Conservation (phyloP, 495 filamentous ascomycete species). For the Pseudomonodictys pantanalensis region DNA sequence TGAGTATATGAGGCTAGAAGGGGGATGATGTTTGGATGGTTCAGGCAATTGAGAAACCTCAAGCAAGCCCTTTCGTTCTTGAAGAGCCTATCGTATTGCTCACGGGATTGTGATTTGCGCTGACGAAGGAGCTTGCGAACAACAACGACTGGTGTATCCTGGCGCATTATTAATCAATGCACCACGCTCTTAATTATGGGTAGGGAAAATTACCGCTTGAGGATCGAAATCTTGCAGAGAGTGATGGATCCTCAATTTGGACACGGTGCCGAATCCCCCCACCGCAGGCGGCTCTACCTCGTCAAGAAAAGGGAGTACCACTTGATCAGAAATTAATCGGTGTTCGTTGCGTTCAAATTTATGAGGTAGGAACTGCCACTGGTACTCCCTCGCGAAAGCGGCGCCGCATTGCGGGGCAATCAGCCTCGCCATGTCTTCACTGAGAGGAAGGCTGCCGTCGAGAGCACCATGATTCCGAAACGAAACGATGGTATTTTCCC, state of each 20-base stretch:
- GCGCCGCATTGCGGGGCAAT: background rate
- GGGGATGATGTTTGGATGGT: slow-evolving; percentile 11
- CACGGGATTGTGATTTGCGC: background rate
- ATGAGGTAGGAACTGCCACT: background rate
- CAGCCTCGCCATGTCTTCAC: background rate
- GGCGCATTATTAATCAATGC: too few species aligned
- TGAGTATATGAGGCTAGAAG: slow-evolving; percentile 22
- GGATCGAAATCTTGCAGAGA: too few species aligned
- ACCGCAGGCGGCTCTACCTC: background rate
- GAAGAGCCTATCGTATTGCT: background rate
- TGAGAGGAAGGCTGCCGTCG: background rate
- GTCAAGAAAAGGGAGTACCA: background rate
- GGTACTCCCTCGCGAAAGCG: background rate
- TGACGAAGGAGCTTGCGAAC: background rate
- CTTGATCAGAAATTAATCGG: background rate
- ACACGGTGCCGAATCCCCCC: too few species aligned
- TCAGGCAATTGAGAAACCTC: background rate
- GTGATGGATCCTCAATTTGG: too few species aligned
- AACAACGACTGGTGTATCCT: background rate
- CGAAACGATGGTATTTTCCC: background rate
- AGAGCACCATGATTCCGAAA: background rate
- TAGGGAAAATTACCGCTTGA: too few species aligned
- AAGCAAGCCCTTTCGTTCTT: background rate
- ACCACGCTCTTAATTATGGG: too few species aligned
- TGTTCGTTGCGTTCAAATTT: too few species aligned